Evolutionary conservation across 2,329 filamentous ascomycete species (phyloP), one percentile per base, ranked within the genome.

Genomic region (Thermothelomyces thermophilus): DNA sequence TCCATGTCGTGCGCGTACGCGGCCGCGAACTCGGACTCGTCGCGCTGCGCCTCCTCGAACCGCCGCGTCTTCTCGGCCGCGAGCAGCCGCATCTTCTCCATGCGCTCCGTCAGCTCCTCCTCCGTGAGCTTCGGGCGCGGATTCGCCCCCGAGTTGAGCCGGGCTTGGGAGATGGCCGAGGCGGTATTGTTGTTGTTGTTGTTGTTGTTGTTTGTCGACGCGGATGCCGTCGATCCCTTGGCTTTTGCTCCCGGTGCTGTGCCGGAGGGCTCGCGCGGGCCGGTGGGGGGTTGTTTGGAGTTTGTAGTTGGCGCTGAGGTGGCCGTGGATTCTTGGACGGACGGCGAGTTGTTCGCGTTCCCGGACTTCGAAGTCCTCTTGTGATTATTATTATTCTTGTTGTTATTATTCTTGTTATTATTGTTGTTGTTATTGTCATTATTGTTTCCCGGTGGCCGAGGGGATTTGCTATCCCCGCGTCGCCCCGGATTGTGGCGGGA

Each of bases 61-160:
- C 76, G 77, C 57, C 76, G 74, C 58, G 75, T 72, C 66, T 78
- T 79, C 62, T 83, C 79, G 0, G 74, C 77, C 0, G 73, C 71
- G 0, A 79, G 62, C 8, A 83, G 70, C 50, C 79, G 78, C 75
- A 81, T 82, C 62, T 76, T 68, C 58, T 76, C 76, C 74, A 83
- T 79, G 62, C 80, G 81, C 52, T 69, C 73, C 0, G 76, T 70
- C 3, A 83, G 72, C 64, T 84, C 76, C 1, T 68, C 66, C 0
- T 83, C 78, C 0, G 79, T 82, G 24, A 81, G 72, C 64, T 82
- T 82, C 20, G 74, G 74, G 10, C 78, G 76, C 20, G 79, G 78
- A 65, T 80, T 81, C 11, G 72, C 74, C 51, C 79, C 79, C 1
- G 77, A 80, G 47, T 69, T 67, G 9, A 76, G 62, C 9, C 79